Conservation (phyloP, 208 protist species). For the Leishmania major region DNA sequence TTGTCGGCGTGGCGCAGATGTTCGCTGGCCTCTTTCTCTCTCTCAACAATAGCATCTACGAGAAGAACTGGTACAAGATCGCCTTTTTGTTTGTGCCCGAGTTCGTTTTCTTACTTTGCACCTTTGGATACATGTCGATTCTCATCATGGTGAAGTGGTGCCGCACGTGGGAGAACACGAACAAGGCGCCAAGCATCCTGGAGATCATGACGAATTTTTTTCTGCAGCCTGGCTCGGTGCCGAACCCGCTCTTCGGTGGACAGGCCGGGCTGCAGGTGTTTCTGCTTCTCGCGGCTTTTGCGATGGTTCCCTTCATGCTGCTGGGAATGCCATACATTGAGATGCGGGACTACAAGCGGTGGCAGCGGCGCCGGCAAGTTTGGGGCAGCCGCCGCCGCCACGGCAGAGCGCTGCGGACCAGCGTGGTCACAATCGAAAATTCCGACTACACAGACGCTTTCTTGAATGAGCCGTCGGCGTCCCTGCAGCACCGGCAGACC, state of each 20-base stretch:
- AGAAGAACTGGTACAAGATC: slow-evolving; percentile 82
- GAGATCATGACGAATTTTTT: slow-evolving; percentile 95
- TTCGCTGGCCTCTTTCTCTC: slow-evolving; percentile 94
- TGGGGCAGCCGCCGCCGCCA: neutral
- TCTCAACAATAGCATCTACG: slow-evolving; percentile 93
- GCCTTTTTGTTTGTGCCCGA: slow-evolving; percentile 96
- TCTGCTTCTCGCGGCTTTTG: slow-evolving; percentile 72
- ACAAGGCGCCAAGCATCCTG: slow-evolving; percentile 84
- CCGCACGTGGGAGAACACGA: slow-evolving; percentile 85
- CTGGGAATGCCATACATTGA: slow-evolving; percentile 83
- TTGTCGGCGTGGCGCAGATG: slow-evolving; percentile 98
- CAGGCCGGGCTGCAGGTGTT: slow-evolving; percentile 86
- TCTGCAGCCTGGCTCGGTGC: slow-evolving; percentile 80
- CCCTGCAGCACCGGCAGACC: neutral
- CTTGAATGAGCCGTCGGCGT: slow-evolving; percentile 27
- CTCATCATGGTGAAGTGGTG: slow-evolving; percentile 98
- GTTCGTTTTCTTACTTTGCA: slow-evolving; percentile 95
- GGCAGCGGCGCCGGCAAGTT: slow-evolving; percentile 23
- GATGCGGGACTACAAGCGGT: slow-evolving; percentile 54
- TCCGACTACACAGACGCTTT: slow-evolving; percentile 3
- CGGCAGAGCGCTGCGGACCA: slow-evolving; percentile 8
- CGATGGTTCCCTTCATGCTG: slow-evolving; percentile 86
- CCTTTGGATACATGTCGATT: slow-evolving; percentile 97
- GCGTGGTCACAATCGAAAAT: slow-evolving; percentile 24
- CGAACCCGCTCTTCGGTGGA: slow-evolving; percentile 70